Evolutionary conservation across 2,329 filamentous ascomycete genomes (phyloP).

Genomic region (Coniochaeta sp.): DNA sequence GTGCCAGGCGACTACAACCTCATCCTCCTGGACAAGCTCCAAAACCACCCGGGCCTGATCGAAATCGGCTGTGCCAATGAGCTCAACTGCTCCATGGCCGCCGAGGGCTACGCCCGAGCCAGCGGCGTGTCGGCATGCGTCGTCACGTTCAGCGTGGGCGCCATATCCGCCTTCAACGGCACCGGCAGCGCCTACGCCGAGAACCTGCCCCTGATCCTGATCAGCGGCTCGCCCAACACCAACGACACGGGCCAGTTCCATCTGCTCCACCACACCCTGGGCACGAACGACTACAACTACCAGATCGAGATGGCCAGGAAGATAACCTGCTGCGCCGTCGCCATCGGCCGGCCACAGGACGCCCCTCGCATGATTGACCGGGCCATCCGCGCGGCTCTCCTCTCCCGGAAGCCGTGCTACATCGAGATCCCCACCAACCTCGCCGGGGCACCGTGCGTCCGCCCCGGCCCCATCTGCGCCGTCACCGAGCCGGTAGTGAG

Average conservation of each 20-base stretch:
- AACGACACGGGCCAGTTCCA: conserved; percentile 18
- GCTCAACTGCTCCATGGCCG: conserved; percentile 21
- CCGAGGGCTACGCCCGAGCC: conserved; percentile 21
- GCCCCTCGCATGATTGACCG: conserved; percentile 19
- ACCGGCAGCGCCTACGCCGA: conserved; percentile 20
- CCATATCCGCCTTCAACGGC: conserved; percentile 19
- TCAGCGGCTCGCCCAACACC: conserved; percentile 19
- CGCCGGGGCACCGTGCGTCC: conserved; percentile 16
- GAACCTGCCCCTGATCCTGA: conserved; percentile 19
- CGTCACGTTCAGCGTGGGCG: conserved; percentile 19
- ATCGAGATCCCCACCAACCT: conserved; percentile 22
- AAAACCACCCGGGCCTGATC: conserved; percentile 15
- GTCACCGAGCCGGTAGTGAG: conserved; percentile 14
- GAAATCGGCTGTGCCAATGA: conserved; percentile 21
- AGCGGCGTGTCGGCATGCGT: conserved; percentile 19
- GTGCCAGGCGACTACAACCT: conserved; percentile 23
- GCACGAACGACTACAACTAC: conserved; percentile 19
- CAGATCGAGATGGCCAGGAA: conserved; percentile 23
- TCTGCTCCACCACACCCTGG: conserved; percentile 21
- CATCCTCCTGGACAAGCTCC: conserved; percentile 21
- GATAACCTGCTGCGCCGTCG: conserved; percentile 22
- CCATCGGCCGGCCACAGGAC: conserved; percentile 16
- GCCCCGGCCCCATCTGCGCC: conserved; percentile 18
- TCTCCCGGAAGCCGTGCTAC: conserved; percentile 18
- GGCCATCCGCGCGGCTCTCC: conserved; percentile 16